Evolutionary conservation across 306 rosid genomes (phyloP).

Genomic region (Begonia masoniana): DNA sequence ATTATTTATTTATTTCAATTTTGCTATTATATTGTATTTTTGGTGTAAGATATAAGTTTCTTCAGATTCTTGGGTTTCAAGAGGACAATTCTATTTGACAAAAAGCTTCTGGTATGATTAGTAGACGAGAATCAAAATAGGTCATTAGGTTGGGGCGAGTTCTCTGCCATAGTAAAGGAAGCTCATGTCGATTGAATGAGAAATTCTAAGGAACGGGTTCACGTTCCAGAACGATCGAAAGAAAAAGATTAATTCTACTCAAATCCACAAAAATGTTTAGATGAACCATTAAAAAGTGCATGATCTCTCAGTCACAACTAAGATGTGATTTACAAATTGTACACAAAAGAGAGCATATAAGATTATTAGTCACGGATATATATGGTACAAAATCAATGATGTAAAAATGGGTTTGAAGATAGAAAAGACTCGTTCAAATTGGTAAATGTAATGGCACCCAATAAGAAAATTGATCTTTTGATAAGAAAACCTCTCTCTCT

Average conservation of each 20-base stretch:
- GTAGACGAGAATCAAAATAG: constrained; percentile 45
- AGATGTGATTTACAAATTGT: background rate
- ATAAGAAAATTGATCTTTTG: no score
- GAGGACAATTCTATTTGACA: constrained; percentile 49
- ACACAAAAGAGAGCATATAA: background rate
- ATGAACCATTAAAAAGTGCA: background rate
- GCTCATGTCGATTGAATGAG: constrained; percentile 55
- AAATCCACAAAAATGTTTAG: constrained; percentile 77
- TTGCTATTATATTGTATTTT: constrained; percentile 1
- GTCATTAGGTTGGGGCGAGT: constrained; percentile 63
- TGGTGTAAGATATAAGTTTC: constrained; percentile 4
- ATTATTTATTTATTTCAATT: no score
- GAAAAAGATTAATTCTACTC: constrained; percentile 92
- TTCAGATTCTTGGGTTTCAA: constrained; percentile 64
- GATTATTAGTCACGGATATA: no score
- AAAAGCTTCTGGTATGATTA: constrained; percentile 47
- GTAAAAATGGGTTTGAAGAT: no score
- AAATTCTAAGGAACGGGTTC: constrained; percentile 39
- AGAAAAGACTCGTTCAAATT: no score
- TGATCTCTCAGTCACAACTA: constrained; percentile 12
- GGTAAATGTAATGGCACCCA: no score
- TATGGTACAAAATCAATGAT: no score
- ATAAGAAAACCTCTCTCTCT: no score
- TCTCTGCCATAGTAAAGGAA: constrained; percentile 50
- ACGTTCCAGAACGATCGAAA: constrained; percentile 46